phyloP scores from a whole-genome alignment of 2,329 filamentous ascomycete genomes.

The Cladorrhinum sp. region DNA sequence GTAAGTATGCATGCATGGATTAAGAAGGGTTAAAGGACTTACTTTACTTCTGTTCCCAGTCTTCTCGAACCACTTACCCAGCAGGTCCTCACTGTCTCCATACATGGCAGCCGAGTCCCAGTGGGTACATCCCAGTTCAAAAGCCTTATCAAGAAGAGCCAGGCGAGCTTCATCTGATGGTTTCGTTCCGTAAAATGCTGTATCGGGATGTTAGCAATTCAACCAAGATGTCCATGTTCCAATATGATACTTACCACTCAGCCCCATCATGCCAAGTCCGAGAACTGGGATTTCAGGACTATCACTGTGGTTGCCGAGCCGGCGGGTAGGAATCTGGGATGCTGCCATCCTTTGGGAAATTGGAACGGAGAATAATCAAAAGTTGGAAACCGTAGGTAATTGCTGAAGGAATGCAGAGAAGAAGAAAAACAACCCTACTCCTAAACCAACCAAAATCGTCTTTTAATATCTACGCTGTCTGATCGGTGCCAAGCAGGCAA shows the following conservation, averaged over 20 bases:
- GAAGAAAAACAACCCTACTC: no score
- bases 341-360: background rate
- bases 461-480: background rate
- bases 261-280: constrained; percentile 54
- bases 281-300: constrained; percentile 49
- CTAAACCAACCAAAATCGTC: background rate
- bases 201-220: background rate
- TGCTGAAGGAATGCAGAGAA: no score
- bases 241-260: constrained; percentile 26
- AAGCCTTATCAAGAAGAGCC: constrained; percentile 42
- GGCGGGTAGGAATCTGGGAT: constrained; percentile 35
- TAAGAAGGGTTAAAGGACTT: no score
- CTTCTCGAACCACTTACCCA: constrained; percentile 47
- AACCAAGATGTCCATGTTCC: no score
- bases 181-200: constrained; percentile 33
- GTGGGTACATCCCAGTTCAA: constrained; percentile 40
- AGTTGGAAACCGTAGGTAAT: no score
- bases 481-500: background rate
- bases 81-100: constrained; percentile 44
- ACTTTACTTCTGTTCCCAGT: constrained; percentile 39
- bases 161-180: constrained; percentile 42
- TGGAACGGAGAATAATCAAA: no score
- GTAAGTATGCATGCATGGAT: no score
- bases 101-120: constrained; percentile 47
- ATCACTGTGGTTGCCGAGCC: constrained; percentile 51